Base-by-base conservation (phyloP, 2,329 filamentous ascomycete genomes). In the Penicillium occitanis region DNA sequence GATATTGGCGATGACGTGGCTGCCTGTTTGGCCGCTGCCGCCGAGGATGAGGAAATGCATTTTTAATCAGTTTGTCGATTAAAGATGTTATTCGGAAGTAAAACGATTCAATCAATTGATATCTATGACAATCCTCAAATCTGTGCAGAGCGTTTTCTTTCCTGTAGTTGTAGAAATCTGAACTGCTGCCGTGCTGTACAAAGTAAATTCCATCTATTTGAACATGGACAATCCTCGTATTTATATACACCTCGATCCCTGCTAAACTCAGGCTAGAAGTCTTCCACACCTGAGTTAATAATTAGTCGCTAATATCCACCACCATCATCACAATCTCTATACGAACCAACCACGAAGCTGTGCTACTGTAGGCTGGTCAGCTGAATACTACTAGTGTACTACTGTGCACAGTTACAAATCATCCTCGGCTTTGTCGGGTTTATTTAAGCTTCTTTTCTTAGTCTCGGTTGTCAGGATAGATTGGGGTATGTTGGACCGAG, bases 21-120 rank as follows among this genome's bases (percentile, higher is more conserved):
- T 53, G n/a, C 65, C 65, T 2, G 65, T 67, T 46, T 64, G 65
- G 55, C 65, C 65, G 51, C 57, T 67, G 22, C 65, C 65, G 10
- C 65, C 65, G 17, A 33, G 57, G 7, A 67, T 35, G 42, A 67
- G 58, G 25, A 67, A 50, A n/a, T 67, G 65, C 25, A 61, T 70
- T 25, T 25, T 25, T 25, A 25, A 25, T 25, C 25, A 4, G 25
- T 25, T 25, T 25, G 25, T 25, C 25, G 25, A 25, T 25, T 4
- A 25, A 25, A 25, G 4, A 25, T 25, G 25, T 25, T 25, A 25
- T 25, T 4, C 25, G 4, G 4, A 25, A 25, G 30, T 22, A 13
- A 33, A 10, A 2, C 17, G 50, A 53, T 30, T 44, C 22, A 33
- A 33, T 22, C 8, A 22, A 44, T 8, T 44, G 7, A 19, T 44